These are phyloP conservation scores for Lepidium didymum DNA, from an alignment of 345 rosid genomes.

Conservation along the genomic window DNA sequence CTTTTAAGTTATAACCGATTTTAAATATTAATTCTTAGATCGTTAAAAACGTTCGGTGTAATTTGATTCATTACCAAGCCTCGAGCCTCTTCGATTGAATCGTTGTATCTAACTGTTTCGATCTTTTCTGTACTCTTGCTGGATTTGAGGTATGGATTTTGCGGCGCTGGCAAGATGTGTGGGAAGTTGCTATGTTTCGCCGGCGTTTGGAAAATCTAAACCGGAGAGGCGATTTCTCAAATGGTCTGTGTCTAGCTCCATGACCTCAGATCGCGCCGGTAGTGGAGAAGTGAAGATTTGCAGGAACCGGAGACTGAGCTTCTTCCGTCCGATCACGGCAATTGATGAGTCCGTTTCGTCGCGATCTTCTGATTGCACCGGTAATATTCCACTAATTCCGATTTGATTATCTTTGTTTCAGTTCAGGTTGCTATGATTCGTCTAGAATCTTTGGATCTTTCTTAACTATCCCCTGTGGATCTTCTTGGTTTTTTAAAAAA, in stretches of 20 bases:
- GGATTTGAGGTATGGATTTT: slow-evolving; percentile 13
- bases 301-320: slow-evolving; percentile 19
- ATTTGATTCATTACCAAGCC: neutral
- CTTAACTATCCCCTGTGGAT: neutral
- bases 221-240: slow-evolving; percentile 17
- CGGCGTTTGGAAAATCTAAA: slow-evolving; percentile 5
- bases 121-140: neutral
- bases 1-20: no score
- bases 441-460: neutral
- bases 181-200: slow-evolving; percentile 1
- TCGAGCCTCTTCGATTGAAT: slow-evolving; percentile 1
- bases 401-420: neutral
- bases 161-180: slow-evolving; percentile 15
- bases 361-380: slow-evolving; percentile 18
- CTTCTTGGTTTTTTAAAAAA: neutral
- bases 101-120: slow-evolving; percentile 11
- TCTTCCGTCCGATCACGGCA: slow-evolving; percentile 36
- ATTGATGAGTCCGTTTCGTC: slow-evolving; percentile 36
- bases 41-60: neutral
- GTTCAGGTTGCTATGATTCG: neutral
- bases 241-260: neutral
- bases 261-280: neutral
- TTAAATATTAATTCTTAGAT: neutral
- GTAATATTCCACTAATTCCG: neutral
- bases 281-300: neutral